Evolutionary conservation across 768 basidiomycete species (phyloP).

Genomic region (Clathrus columnatus): DNA sequence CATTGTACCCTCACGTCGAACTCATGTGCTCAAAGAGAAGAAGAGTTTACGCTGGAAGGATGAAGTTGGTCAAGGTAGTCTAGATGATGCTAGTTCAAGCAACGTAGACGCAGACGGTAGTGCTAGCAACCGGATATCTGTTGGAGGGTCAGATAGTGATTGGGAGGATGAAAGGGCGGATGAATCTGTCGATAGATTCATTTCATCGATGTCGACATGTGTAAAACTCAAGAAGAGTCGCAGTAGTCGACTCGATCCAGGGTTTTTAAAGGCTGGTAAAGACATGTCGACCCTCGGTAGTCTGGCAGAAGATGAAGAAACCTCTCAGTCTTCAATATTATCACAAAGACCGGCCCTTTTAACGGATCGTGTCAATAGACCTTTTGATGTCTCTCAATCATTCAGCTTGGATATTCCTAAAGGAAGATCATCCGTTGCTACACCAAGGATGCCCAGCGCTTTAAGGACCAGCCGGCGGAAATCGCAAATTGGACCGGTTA

Average conservation of each 20-base stretch:
- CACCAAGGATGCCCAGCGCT: conserved; percentile 29
- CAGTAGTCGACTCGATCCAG: conserved; percentile 59
- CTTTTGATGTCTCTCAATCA: conserved; percentile 20
- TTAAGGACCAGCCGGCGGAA: conserved; percentile 43
- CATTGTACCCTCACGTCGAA: conserved; percentile 21
- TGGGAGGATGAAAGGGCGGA: conserved; percentile 89
- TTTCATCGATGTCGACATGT: conserved; percentile 31
- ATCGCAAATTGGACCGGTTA: conserved; percentile 69
- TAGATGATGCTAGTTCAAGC: conserved; percentile 51
- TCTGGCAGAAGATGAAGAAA: conserved; percentile 67
- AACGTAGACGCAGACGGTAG: background rate
- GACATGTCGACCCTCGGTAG: conserved; percentile 46
- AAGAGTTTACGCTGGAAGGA: conserved; percentile 86
- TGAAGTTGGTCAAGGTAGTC: conserved; percentile 72
- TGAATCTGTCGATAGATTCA: conserved; percentile 56
- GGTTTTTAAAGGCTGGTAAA: conserved; percentile 48
- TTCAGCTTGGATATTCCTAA: conserved; percentile 24
- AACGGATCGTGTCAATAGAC: conserved; percentile 57
- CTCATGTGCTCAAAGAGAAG: conserved; percentile 33
- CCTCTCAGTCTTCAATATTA: conserved; percentile 25
- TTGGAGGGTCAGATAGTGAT: conserved; percentile 69
- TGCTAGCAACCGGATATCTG: conserved; percentile 23
- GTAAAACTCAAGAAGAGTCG: conserved; percentile 36
- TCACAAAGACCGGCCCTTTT: conserved; percentile 31
- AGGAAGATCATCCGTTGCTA: conserved; percentile 39